Evolutionary conservation across 805 yeast genomes (phyloP).

Genomic region (Metschnikowia peoriensis): DNA sequence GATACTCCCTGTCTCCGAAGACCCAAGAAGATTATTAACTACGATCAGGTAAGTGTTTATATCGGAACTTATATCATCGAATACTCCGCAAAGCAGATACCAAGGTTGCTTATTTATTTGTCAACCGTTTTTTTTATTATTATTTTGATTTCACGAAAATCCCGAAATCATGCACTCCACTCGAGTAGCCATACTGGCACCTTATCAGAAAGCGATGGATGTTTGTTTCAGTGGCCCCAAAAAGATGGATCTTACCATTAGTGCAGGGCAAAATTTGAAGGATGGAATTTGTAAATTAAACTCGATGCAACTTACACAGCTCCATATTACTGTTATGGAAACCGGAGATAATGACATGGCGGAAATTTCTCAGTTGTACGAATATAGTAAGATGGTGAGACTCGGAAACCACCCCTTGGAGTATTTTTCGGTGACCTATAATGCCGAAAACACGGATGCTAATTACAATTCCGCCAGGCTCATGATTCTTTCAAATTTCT

Average conservation of each 20-base stretch:
- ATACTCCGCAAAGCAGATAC: not conserved
- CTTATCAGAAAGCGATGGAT: conserved; percentile 8
- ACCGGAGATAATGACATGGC: not conserved
- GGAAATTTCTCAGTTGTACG: conserved; percentile 10
- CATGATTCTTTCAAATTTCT: conserved; percentile 11
- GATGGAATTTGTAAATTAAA: conserved; percentile 4
- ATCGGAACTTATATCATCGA: not conserved
- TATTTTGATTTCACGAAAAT: not conserved
- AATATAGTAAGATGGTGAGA: conserved; percentile 4
- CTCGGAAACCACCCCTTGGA: conserved; percentile 6
- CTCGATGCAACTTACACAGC: conserved; percentile 7
- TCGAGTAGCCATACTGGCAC: conserved; percentile 2
- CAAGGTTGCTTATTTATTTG: no score
- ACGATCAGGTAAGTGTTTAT: no score
- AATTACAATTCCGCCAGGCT: conserved; percentile 14
- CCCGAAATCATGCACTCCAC: conserved; percentile 3
- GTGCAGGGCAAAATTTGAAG: conserved; percentile 3
- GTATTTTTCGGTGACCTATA: conserved; percentile 12
- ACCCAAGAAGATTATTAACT: no score
- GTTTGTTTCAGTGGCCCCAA: not conserved
- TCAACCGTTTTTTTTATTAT: not conserved
- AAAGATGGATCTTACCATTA: conserved; percentile 4
- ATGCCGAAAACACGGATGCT: conserved; percentile 11
- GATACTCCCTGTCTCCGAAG: no score
- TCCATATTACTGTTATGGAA: conserved; percentile 13